Evolutionary conservation across 352 stramenopile genomes (phyloP), one percentile per base, ranked within the genome.

Genomic region (Pythium aquatile): DNA sequence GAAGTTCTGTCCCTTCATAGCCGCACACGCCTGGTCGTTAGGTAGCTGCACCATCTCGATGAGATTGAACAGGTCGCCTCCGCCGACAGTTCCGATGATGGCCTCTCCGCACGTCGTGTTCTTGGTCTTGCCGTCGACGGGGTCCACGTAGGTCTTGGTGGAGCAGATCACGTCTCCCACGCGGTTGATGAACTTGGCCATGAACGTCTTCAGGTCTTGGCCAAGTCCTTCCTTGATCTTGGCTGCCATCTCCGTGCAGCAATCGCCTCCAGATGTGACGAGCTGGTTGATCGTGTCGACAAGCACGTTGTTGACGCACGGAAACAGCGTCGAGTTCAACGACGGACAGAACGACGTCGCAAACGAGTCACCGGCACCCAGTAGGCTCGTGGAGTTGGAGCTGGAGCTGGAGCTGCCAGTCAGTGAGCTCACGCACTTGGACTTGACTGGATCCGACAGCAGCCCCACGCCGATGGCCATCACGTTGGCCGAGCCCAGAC

Each of bases 1-100:
- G 35, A 79, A 76, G 24, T 60, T 68, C 9, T 70, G 48, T 33
- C 74, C 74, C 5, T 66, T 71, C 71, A 79, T 75, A 8, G 74
- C 74, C 17, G 60, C 44, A 16, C 74, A 81, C 6, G 55, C 69
- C 40, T 77, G 56, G 42, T 73, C 61, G 61, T 73, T 74, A 1
- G 71, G 65, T 7, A 78, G 66, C 65, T 81, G 64, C 11, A 74
- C 11, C 29, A 81, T 54, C 56, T 75, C 58, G n/a, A 63, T 52
- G 1, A 74, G 17, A 28, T 78, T 64, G 11, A 65, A 30, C 56
- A 76, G 57, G 37, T 68, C 59, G 11, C 70, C 66, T 3, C 24
- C 49, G 5, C 37, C 29, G 20, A 81, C 32, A 1, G 59, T 47
- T 17, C 53, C 33, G 5, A 79, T 17, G 53, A 76, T 51, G 1